A percentile compares a stretch with the other conserved stretches of the same genome.
phyloP scores from a whole-genome alignment of 768 basidiomycete species.

The Lyophyllum shimeji region DNA sequence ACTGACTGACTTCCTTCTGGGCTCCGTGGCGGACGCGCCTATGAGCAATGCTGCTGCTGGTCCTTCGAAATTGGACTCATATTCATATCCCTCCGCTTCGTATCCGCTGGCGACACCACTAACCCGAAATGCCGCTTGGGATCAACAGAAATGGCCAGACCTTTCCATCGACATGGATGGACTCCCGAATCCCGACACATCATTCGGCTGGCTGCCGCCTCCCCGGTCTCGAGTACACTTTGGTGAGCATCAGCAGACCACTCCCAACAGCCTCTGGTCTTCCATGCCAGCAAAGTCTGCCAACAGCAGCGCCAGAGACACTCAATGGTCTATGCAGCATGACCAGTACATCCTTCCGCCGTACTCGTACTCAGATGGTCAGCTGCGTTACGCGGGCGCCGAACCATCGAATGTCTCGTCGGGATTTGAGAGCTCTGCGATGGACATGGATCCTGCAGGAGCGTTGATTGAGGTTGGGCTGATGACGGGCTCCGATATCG shows the following conservation, averaged over 20 bases:
- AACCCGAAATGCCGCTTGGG: neutral
- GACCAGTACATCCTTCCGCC: neutral
- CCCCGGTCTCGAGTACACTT: neutral
- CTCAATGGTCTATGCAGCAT: neutral
- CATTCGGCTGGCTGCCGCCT: slow-evolving; percentile 19
- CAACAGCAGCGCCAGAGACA: too few relatives aligned
- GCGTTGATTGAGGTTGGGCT: slow-evolving; percentile 43
- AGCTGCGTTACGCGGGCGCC: neutral
- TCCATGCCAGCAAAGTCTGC: neutral
- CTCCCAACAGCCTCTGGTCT: too few relatives aligned
- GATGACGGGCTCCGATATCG: slow-evolving; percentile 43
- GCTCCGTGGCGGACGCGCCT: slow-evolving; percentile 14
- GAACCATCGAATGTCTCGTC: neutral
- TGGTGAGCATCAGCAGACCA: neutral
- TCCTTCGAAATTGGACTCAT: neutral
- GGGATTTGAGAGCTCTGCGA: neutral
- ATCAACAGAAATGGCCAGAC: slow-evolving; percentile 5
- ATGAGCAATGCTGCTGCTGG: slow-evolving; percentile 7
- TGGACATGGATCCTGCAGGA: slow-evolving; percentile 24
- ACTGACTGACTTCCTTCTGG: too few relatives aligned
- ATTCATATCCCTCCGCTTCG: neutral
- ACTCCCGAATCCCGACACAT: slow-evolving; percentile 17
- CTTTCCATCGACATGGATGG: slow-evolving; percentile 8
- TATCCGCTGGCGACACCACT: too few relatives aligned
- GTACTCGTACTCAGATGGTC: neutral